Evolutionary conservation across 345 rosid species (phyloP), one percentile per base, ranked within the genome.

Genomic region (Corchorus olitorius): DNA sequence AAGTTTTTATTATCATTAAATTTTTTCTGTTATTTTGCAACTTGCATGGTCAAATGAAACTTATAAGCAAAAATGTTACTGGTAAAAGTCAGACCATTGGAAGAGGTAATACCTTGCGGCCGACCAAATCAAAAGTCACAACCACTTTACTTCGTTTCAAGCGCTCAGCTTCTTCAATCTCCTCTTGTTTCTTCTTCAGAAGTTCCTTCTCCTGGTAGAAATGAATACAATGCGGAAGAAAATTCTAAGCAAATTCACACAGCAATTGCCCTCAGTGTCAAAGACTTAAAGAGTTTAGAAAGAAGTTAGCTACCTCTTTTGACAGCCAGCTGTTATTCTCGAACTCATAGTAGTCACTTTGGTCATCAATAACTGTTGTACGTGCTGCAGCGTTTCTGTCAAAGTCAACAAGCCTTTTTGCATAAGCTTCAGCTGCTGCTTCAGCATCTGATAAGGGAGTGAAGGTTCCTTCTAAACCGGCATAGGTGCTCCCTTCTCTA

Each of bases 241-340:
- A 78, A 58, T 34, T 48, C 43, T 33, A 27, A 62, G 67, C 61
- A 68, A 17, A 78, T 45, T 19, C 49, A 55, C 9, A 46, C 53
- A 65, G 60, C 33, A 80, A 8, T 20, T n/a, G 68, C 19, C 46
- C 16, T 20, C 8, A n/a, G 34, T 33, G 12, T 60, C 48, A 4
- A 53, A 15, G 16, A 70, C 61, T 33, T 9, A 19, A 10, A 70
- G 61, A 37, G 49, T 76, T 46, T 33, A 50, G 34, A 33, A 64
- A 65, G 43, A 75, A 79, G 74, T 64, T 70, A 65, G 33, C 66
- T 84, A 93, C 99, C 98, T 93, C 97, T 65, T 77, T 85, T 7
- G 99, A 93, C 13, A 96, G 87, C 98, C 99, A 96, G 80, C 82
- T 93, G 77, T 93, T 96, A 55, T 93, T 88, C 85, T 93, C 98